Evolutionary conservation across 1,284 basidiomycete species (phyloP).

Genomic region (Ganoderma boninense): DNA sequence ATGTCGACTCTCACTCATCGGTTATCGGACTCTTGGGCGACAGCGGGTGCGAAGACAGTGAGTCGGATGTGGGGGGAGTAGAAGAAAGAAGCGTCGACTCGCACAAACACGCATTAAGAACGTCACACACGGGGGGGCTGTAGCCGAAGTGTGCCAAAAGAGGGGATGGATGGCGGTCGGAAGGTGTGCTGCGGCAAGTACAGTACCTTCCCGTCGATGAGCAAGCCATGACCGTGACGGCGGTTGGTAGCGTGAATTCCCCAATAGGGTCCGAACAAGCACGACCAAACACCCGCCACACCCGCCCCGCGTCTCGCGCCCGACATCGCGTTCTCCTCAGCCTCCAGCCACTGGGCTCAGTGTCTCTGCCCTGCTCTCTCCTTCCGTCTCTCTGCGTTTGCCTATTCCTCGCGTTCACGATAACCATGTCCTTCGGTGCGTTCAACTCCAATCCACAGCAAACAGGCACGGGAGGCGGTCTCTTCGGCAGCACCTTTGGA

Average conservation of each 20-base stretch:
- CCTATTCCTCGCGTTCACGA: neutral
- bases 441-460: constrained; percentile 27
- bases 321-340: neutral
- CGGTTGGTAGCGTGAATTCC: neutral
- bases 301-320: neutral
- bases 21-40: neutral
- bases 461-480: constrained; percentile 18
- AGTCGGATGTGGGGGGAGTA: neutral
- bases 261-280: neutral
- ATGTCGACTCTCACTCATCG: constrained; percentile 4
- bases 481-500: constrained; percentile 28
- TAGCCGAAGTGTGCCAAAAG: neutral
- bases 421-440: constrained; percentile 28
- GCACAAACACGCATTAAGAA: constrained; percentile 1
- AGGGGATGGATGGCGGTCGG: neutral
- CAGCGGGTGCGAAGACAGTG: neutral
- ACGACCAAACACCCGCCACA: neutral
- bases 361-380: neutral
- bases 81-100: neutral
- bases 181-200: neutral
- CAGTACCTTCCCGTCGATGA: neutral
- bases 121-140: neutral
- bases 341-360: constrained; percentile 1
- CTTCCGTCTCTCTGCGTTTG: neutral
- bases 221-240: neutral